Percentiles rank a stretch among this genome's conserved stretches.
Conservation (phyloP, 176 grass and related monocot species). For the Raddia distichophylla region DNA sequence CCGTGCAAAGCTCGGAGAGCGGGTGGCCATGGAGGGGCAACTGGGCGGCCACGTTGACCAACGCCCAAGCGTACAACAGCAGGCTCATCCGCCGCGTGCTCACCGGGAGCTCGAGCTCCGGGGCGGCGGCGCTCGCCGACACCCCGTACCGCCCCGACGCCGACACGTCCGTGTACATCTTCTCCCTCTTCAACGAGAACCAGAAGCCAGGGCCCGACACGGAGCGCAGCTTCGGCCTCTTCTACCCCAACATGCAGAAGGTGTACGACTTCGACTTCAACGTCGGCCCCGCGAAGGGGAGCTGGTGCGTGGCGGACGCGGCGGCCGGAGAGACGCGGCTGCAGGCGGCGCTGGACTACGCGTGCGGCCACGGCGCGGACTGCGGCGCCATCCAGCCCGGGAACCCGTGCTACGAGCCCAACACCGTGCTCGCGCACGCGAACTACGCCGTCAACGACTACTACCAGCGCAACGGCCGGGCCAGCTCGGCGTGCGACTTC, state of each 20-base stretch:
- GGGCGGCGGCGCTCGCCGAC: conserved; percentile 4
- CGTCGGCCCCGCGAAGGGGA: background rate
- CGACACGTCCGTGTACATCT: conserved; percentile 58
- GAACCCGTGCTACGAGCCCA: too few species aligned
- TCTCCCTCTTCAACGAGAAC: conserved; percentile 83
- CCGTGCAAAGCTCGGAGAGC: too few species aligned
- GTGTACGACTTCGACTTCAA: conserved; percentile 66
- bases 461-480: conserved; percentile 57
- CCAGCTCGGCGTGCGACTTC: conserved; percentile 41
- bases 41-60: background rate
- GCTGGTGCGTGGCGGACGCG: conserved; percentile 52
- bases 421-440: conserved; percentile 58
- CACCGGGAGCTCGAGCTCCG: conserved; percentile 24
- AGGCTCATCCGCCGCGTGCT: conserved; percentile 61
- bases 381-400: too few species aligned
- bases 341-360: conserved; percentile 46
- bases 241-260: conserved; percentile 58
- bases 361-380: conserved; percentile 18
- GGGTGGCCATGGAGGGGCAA: background rate
- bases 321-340: conserved; percentile 9
- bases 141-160: conserved; percentile 50
- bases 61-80: conserved; percentile 56
- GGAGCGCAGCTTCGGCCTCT: conserved; percentile 70
- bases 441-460: conserved; percentile 76
- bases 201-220: conserved; percentile 47